phyloP scores from a whole-genome alignment of 1,284 basidiomycete species.

The Bjerkandera adusta region DNA sequence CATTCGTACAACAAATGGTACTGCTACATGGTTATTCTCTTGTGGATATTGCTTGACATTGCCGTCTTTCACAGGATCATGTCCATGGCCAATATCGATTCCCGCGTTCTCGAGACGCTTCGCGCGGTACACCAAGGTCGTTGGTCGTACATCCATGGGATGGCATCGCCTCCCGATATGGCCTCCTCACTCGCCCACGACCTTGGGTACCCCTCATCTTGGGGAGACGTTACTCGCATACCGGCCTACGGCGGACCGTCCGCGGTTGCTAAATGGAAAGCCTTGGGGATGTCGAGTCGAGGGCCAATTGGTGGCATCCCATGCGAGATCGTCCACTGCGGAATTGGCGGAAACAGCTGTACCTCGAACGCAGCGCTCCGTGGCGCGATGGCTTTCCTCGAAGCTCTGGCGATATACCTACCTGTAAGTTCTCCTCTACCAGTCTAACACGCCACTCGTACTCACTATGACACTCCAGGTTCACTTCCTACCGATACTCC shows the following conservation, averaged over 20 bases:
- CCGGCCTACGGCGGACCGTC: conserved; percentile 57
- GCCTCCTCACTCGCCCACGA: conserved; percentile 47
- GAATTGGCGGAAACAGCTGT: conserved; percentile 54
- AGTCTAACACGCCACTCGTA: conserved; percentile 1
- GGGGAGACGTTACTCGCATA: conserved; percentile 58
- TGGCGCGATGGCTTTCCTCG: conserved; percentile 51
- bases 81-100: conserved; percentile 64
- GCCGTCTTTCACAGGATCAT: conserved; percentile 47
- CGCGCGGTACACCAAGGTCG: conserved; percentile 48
- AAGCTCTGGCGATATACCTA: conserved; percentile 64
- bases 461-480: conserved; percentile 39
- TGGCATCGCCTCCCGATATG: conserved; percentile 36
- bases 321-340: conserved; percentile 68
- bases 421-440: conserved; percentile 43
- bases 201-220: conserved; percentile 55
- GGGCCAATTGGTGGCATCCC: conserved; percentile 63
- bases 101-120: conserved; percentile 51
- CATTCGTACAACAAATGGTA: conserved; percentile 71
- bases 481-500: conserved; percentile 62
- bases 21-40: not conserved
- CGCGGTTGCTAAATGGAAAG: conserved; percentile 52
- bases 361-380: conserved; percentile 53
- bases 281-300: conserved; percentile 49
- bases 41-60: not conserved
- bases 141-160: conserved; percentile 56